Percentiles rank a stretch among this genome's conserved stretches.
Conservation (phyloP, 2,329 filamentous ascomycete genomes). For the Trichophyton rubrum region DNA sequence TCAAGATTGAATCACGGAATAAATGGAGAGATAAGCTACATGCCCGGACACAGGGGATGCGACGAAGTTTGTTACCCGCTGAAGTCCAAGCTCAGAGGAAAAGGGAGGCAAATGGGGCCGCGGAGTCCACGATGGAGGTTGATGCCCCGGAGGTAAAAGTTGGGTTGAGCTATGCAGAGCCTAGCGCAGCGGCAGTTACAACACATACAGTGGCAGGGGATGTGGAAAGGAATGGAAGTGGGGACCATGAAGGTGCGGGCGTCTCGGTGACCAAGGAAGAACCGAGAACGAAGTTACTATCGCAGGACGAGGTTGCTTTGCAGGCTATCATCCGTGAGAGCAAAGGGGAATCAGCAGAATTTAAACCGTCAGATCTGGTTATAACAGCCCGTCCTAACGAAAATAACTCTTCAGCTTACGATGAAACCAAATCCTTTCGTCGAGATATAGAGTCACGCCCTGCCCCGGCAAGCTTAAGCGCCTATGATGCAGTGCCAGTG, state of each 20-base stretch:
- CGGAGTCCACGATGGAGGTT: slow-evolving; percentile 33
- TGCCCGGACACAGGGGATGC: slow-evolving; percentile 38
- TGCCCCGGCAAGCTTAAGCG: slow-evolving; percentile 62
- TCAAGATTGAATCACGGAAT: slow-evolving; percentile 69
- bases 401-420: slow-evolving; percentile 19
- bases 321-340: slow-evolving; percentile 52
- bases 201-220: slow-evolving; percentile 4
- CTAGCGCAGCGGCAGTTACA: slow-evolving; percentile 18
- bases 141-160: slow-evolving; percentile 41
- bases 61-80: slow-evolving; percentile 47
- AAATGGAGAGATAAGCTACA: slow-evolving; percentile 48
- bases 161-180: slow-evolving; percentile 41
- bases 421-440: slow-evolving; percentile 49
- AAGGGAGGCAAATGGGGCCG: slow-evolving; percentile 21
- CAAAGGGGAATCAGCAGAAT: slow-evolving; percentile 25
- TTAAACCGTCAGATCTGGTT: slow-evolving; percentile 37
- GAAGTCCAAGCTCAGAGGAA: slow-evolving; percentile 40
- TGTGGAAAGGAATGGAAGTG: slow-evolving; percentile 21
- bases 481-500: slow-evolving; percentile 80
- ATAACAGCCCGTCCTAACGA: slow-evolving; percentile 34
- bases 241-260: background rate
- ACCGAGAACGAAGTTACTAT: slow-evolving; percentile 28
- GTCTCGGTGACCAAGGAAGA: slow-evolving; percentile 9
- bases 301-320: slow-evolving; percentile 52
- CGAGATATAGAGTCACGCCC: slow-evolving; percentile 60